A percentile compares a stretch with the other conserved stretches of the same genome.
Evolutionary conservation across 257 asterid species (phyloP).

Genomic region (Galeopsis tetrahit): DNA sequence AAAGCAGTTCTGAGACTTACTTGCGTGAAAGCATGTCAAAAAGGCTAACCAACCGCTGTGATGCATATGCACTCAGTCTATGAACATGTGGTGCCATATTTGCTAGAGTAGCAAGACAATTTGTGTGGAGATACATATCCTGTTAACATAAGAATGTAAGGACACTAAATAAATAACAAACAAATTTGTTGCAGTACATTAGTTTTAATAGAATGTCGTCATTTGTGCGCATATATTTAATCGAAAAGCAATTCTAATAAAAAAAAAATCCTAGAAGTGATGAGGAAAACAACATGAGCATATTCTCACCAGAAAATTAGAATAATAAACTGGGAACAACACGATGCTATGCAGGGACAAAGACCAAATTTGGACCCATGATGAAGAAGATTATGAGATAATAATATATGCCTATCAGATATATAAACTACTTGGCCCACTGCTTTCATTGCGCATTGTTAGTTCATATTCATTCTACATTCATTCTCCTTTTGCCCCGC

Average conservation of each 20-base stretch:
- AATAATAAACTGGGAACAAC: not conserved
- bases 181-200: slow-evolving; percentile 5
- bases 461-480: not conserved
- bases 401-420: slow-evolving; percentile 1
- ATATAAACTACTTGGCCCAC: not conserved
- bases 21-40: slow-evolving; percentile 97
- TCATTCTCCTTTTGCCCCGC: not conserved
- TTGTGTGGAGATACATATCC: slow-evolving; percentile 97
- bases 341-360: not conserved
- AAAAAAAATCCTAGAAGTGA: not conserved
- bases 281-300: not conserved
- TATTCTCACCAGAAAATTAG: not conserved
- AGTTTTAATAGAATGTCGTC: not conserved
- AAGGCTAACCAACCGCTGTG: slow-evolving; percentile 96
- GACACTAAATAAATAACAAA: slow-evolving; percentile 24
- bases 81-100: slow-evolving; percentile 98
- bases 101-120: slow-evolving; percentile 95
- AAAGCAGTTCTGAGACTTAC: slow-evolving; percentile 52
- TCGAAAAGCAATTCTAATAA: not conserved
- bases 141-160: slow-evolving; percentile 48
- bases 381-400: not conserved
- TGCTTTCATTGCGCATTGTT: not conserved
- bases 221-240: not conserved
- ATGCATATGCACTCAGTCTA: slow-evolving; percentile 89
- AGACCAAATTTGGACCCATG: too few relatives aligned